Evolutionary conservation across 805 yeast species (phyloP), one percentile per base, ranked within the genome.

Genomic region (Candida incommunis): DNA sequence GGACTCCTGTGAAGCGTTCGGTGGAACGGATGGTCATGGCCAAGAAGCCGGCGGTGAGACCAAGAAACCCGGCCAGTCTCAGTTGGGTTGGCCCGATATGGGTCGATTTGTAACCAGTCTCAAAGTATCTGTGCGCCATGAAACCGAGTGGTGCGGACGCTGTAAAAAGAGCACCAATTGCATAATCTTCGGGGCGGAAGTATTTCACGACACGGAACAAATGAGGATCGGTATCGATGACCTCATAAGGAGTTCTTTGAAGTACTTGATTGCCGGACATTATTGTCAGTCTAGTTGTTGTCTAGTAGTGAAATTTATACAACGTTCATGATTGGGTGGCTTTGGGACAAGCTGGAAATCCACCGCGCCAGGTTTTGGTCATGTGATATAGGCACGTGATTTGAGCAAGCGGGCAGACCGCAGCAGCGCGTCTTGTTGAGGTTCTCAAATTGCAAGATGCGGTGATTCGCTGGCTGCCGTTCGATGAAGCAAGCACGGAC

Each of bases 211-310:
- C 94, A 48, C 83, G 71, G 31, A 61, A 57, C 64, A 84, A 82
- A 51, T 77, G 77, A 24, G 95, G 95, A 60, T 84, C 95, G 43
- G 74, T 69, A 59, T 84, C 95, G 54, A 84, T 85, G 45, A 71
- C 55, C 75, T 72, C 58, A 50, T 48, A 54, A 43, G 53, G 48
- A 23, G 57, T 49, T 46, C 53, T 52, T 54, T 55, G 57, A 35
- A 51, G 49, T 23, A 54, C 59, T 18, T 51, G 46, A 48, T 54
- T 54, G 45, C 48, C 34, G 24, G 46, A 45, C 45, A 45, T 41
- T 45, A 50, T 51, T 31, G 7, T 25, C 27, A 7, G 13, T 25
- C 13, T 25, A 9, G 27, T 7, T 31, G 37, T 11, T 31, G 37
- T 5, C 18, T 31, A 11, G 18, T 5, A 9, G 37, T 11, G 13